Percentiles rank a stretch among this genome's conserved stretches.
Evolutionary conservation across 192 early-diverging fungal species (phyloP).

Genomic region (Gonapodya prolifera): DNA sequence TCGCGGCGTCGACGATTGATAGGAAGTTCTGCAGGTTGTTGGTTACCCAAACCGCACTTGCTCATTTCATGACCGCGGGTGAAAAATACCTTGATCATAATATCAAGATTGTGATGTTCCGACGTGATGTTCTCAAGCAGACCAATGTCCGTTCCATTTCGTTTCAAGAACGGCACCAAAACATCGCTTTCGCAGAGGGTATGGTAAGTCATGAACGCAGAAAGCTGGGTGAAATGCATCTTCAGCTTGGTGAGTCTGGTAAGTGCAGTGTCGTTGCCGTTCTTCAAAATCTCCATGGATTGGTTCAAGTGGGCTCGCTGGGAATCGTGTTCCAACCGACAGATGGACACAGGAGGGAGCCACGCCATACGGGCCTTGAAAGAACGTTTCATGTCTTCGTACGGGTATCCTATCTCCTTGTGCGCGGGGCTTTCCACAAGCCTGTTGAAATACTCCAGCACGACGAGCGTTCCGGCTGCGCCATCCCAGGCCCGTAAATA

Average conservation of each 20-base stretch:
- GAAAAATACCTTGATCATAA: no score
- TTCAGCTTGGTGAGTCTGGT: neutral
- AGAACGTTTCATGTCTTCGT: neutral
- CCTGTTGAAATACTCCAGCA: neutral
- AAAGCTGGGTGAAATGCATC: neutral
- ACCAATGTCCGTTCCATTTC: neutral
- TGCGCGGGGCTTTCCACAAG: neutral
- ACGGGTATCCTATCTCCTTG: neutral
- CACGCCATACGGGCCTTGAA: neutral
- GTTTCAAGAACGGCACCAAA: neutral
- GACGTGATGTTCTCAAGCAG: no score
- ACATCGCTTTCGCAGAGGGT: neutral
- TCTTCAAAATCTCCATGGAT: neutral
- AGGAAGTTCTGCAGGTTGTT: no score
- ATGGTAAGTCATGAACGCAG: neutral
- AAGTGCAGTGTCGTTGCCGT: neutral
- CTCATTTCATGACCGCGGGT: no score
- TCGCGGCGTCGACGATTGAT: no score
- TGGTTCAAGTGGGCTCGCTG: neutral
- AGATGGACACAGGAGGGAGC: neutral
- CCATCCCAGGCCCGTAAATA: neutral
- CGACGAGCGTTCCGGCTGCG: neutral
- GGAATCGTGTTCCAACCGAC: neutral
- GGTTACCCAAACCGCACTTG: no score
- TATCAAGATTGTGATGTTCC: no score